Evolutionary conservation across 2,329 filamentous ascomycete species (phyloP).

Genomic region (Penicillium griseofulvum): DNA sequence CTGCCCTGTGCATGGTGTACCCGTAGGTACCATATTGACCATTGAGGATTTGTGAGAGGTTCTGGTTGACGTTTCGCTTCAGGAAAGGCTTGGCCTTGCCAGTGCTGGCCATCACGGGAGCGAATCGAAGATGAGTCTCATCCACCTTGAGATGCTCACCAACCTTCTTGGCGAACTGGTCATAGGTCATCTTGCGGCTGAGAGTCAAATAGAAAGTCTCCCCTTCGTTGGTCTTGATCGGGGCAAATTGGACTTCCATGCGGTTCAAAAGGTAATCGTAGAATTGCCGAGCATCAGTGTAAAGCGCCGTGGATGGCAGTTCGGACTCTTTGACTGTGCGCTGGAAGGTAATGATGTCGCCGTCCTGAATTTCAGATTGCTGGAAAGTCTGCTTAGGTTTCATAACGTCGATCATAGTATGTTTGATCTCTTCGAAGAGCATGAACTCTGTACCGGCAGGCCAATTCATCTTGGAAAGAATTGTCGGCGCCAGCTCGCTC

Average conservation of each 20-base stretch:
- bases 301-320: constrained; percentile 46
- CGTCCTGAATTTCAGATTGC: constrained; percentile 91
- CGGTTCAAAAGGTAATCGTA: constrained; percentile 92
- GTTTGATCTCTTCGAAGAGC: constrained; percentile 97
- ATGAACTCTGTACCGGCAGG: constrained; percentile 67
- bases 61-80: constrained; percentile 69
- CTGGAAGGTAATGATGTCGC: constrained; percentile 96
- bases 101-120: constrained; percentile 73
- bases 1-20: constrained; percentile 65
- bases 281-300: constrained; percentile 72
- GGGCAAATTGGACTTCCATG: constrained; percentile 73
- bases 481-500: constrained; percentile 73
- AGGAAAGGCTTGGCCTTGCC: constrained; percentile 76
- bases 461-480: constrained; percentile 84
- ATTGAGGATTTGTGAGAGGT: constrained; percentile 73
- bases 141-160: constrained; percentile 73
- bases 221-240: constrained; percentile 54
- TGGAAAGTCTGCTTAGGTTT: constrained; percentile 88
- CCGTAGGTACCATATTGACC: constrained; percentile 70
- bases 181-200: constrained; percentile 86
- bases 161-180: constrained; percentile 79
- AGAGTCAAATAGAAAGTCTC: constrained; percentile 75
- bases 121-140: constrained; percentile 85
- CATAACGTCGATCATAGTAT: constrained; percentile 92
- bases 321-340: constrained; percentile 51